Conservation (phyloP, 1,139 yeast genomes). For the Yarrowia galli region DNA sequence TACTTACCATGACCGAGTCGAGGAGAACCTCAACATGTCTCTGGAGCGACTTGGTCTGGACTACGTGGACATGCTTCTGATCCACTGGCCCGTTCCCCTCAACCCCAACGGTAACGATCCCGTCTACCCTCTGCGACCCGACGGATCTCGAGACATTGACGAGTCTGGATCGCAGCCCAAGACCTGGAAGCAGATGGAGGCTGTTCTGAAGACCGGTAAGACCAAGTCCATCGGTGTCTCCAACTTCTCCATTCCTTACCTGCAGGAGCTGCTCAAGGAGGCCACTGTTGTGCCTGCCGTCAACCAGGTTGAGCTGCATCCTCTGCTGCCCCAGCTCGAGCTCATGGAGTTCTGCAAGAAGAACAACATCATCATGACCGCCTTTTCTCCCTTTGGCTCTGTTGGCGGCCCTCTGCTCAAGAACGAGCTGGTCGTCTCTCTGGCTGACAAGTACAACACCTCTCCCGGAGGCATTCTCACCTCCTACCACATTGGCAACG, state of each 20-base stretch:
- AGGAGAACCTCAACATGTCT: slow-evolving; percentile 55
- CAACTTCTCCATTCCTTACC: slow-evolving; percentile 65
- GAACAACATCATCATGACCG: slow-evolving; percentile 14
- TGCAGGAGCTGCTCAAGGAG: slow-evolving; percentile 61
- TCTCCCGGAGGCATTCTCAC: slow-evolving; percentile 68
- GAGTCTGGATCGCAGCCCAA: slow-evolving; percentile 51
- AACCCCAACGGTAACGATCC: slow-evolving; percentile 50
- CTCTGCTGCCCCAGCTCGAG: slow-evolving; percentile 67
- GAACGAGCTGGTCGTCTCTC: slow-evolving; percentile 56
- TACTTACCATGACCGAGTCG: slow-evolving; percentile 62
- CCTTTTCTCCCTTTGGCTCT: slow-evolving; percentile 48
- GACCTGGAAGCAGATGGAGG: slow-evolving; percentile 75
- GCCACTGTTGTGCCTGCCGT: slow-evolving; percentile 68
- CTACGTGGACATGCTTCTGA: slow-evolving; percentile 80
- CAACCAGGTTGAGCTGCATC: slow-evolving; percentile 80
- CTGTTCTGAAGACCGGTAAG: slow-evolving; percentile 63
- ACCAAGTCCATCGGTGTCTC: slow-evolving; percentile 79
- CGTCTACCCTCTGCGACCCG: slow-evolving; percentile 24
- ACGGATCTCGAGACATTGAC: slow-evolving; percentile 18
- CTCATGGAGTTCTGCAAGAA: slow-evolving; percentile 31
- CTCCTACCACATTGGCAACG: slow-evolving; percentile 77
- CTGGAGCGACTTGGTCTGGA: slow-evolving; percentile 73
- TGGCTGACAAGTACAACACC: slow-evolving; percentile 65
- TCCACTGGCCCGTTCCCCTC: slow-evolving; percentile 85
- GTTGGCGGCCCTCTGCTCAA: slow-evolving; percentile 69